A percentile compares a stretch with the other conserved stretches of the same genome.
These are phyloP conservation scores for Barbatosphaeria neglecta DNA, from an alignment of 495 filamentous ascomycete genomes.

Conservation along the genomic window DNA sequence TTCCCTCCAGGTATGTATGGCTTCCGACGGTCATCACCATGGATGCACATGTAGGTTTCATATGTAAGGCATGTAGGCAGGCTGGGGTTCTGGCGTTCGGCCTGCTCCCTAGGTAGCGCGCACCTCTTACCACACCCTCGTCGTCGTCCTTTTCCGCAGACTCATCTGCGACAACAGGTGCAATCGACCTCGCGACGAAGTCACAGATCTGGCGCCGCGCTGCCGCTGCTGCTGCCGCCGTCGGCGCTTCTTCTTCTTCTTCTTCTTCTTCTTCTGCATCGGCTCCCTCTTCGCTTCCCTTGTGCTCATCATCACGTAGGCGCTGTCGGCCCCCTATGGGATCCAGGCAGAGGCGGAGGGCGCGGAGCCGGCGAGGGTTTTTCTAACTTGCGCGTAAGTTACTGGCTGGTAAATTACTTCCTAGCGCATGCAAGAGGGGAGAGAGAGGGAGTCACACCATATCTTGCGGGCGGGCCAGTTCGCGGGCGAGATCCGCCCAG, in stretches of 20 bases:
- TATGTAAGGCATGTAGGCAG: not conserved
- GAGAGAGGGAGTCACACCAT: no score
- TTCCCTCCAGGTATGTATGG: no score
- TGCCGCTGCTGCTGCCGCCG: not conserved
- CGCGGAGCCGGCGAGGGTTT: not conserved
- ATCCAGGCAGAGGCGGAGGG: not conserved
- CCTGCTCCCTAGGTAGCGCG: no score
- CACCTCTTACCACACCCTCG: not conserved
- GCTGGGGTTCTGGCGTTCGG: not conserved
- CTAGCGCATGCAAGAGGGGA: no score
- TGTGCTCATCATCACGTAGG: not conserved
- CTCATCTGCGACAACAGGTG: not conserved
- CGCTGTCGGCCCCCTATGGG: not conserved
- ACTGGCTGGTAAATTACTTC: no score
- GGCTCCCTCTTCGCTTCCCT: not conserved
- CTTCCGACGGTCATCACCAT: no score
- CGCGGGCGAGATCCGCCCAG: not conserved
- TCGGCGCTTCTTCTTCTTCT: not conserved
- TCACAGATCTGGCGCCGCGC: constrained; percentile 1
- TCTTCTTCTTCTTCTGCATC: not conserved
- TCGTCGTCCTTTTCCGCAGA: not conserved
- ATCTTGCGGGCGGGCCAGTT: not conserved
- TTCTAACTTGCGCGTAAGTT: not conserved
- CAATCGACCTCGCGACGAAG: constrained; percentile 4
- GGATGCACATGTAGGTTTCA: not conserved